phyloP scores from a whole-genome alignment of 768 basidiomycete genomes.

The Pleurotus eryngii region DNA sequence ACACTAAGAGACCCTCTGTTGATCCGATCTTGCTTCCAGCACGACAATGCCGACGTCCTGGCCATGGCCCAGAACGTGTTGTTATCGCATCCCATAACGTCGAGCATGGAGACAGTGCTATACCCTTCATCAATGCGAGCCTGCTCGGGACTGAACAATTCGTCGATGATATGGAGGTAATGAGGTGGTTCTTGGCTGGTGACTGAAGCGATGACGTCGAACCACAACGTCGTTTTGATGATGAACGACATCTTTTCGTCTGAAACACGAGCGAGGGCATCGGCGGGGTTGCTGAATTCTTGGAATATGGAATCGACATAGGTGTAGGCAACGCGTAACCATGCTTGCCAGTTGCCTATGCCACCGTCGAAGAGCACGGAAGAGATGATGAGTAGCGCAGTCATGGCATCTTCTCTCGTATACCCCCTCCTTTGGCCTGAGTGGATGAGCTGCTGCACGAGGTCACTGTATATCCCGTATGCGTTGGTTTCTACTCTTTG shows the following conservation, averaged over 20 bases:
- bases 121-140: slow-evolving; percentile 1
- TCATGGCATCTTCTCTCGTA: slow-evolving; percentile 65
- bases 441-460: neutral
- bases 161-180: slow-evolving; percentile 53
- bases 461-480: neutral
- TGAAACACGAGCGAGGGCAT: slow-evolving; percentile 38
- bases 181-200: slow-evolving; percentile 59
- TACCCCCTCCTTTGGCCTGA: neutral
- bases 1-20: slow-evolving; percentile 49
- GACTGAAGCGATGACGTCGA: slow-evolving; percentile 77
- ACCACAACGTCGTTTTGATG: slow-evolving; percentile 84
- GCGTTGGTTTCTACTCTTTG: neutral
- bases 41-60: slow-evolving; percentile 61
- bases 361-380: slow-evolving; percentile 79
- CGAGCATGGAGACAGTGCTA: slow-evolving; percentile 59
- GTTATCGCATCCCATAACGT: slow-evolving; percentile 85
- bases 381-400: slow-evolving; percentile 75
- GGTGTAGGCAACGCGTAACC: slow-evolving; percentile 55
- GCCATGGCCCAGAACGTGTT: slow-evolving; percentile 76
- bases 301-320: slow-evolving; percentile 53
- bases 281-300: slow-evolving; percentile 35
- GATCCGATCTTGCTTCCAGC: slow-evolving; percentile 55
- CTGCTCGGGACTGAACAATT: slow-evolving; percentile 48
- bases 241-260: slow-evolving; percentile 61
- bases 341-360: slow-evolving; percentile 64